These are phyloP conservation scores for Boletus huronensis DNA, from an alignment of 768 basidiomycete species.

Conservation along the genomic window DNA sequence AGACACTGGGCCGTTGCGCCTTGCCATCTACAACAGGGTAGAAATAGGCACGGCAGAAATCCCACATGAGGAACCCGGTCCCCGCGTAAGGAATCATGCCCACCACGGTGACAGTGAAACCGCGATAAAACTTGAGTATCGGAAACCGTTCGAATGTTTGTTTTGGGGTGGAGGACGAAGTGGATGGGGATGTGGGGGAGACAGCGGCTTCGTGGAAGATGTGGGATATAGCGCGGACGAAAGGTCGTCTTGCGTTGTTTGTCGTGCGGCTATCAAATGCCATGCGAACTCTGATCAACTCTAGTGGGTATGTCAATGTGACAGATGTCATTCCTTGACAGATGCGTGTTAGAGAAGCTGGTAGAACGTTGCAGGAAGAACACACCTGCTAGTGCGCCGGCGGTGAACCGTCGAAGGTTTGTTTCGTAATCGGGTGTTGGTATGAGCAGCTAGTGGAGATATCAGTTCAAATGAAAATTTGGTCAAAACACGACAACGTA, in stretches of 20 bases:
- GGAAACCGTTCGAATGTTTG: conserved; percentile 58
- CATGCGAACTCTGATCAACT: conserved; percentile 92
- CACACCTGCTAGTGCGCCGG: conserved; percentile 84
- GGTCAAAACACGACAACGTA: conserved; percentile 33
- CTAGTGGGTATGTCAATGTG: conserved; percentile 91
- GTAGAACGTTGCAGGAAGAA: background rate
- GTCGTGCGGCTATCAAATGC: conserved; percentile 52
- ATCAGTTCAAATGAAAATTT: background rate
- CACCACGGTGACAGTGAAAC: conserved; percentile 87
- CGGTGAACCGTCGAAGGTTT: conserved; percentile 72
- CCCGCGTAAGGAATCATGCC: conserved; percentile 98
- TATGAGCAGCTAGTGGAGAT: conserved; percentile 65
- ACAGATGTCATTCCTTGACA: conserved; percentile 79
- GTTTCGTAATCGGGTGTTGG: conserved; percentile 78
- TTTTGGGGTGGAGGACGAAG: conserved; percentile 19
- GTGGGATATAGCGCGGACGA: conserved; percentile 50
- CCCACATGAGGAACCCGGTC: conserved; percentile 92
- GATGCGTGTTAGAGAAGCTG: background rate
- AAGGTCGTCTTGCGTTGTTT: conserved; percentile 38
- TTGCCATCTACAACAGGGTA: conserved; percentile 45
- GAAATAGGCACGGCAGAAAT: conserved; percentile 61
- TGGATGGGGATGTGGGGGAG: conserved; percentile 18
- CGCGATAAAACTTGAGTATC: conserved; percentile 90
- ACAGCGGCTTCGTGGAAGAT: conserved; percentile 68
- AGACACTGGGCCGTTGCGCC: conserved; percentile 37